Conservation (phyloP, 2,329 filamentous ascomycete species). For the Penicillium sp. region DNA sequence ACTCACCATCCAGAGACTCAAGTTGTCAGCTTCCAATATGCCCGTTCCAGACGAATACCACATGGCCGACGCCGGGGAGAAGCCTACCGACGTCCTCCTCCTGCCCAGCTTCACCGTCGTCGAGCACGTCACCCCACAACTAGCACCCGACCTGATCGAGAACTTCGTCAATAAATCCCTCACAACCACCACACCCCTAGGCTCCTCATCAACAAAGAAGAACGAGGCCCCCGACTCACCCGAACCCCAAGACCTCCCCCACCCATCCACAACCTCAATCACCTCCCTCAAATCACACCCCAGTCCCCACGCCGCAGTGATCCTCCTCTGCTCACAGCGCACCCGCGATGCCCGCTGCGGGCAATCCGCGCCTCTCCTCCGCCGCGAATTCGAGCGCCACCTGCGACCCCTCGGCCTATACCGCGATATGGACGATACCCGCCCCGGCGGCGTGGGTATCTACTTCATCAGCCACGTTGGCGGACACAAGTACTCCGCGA, state of each 20-base stretch:
- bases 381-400: conserved; percentile 85
- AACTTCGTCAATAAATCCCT: conserved; percentile 68
- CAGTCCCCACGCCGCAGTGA: conserved; percentile 80
- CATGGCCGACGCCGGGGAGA: conserved; percentile 54
- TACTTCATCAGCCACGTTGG: conserved; percentile 97
- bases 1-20: conserved; percentile 65
- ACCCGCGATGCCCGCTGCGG: conserved; percentile 95
- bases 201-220: conserved; percentile 33
- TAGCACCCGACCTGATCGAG: conserved; percentile 70
- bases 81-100: conserved; percentile 77
- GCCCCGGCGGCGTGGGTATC: conserved; percentile 89
- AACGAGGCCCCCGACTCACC: conserved; percentile 26
- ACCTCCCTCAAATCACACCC: conserved; percentile 58
- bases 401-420: conserved; percentile 80
- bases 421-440: conserved; percentile 82
- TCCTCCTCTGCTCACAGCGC: conserved; percentile 90
- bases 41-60: conserved; percentile 70
- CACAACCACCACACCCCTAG: conserved; percentile 72
- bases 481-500: conserved; percentile 94
- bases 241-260: conserved; percentile 12
- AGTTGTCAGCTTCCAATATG: conserved; percentile 91
- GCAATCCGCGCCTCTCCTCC: conserved; percentile 86
- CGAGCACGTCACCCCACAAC: conserved; percentile 77
- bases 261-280: conserved; percentile 29
- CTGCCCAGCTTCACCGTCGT: conserved; percentile 82